phyloP scores from a whole-genome alignment of 495 filamentous ascomycete species.

The Lasiosphaeria miniovina region DNA sequence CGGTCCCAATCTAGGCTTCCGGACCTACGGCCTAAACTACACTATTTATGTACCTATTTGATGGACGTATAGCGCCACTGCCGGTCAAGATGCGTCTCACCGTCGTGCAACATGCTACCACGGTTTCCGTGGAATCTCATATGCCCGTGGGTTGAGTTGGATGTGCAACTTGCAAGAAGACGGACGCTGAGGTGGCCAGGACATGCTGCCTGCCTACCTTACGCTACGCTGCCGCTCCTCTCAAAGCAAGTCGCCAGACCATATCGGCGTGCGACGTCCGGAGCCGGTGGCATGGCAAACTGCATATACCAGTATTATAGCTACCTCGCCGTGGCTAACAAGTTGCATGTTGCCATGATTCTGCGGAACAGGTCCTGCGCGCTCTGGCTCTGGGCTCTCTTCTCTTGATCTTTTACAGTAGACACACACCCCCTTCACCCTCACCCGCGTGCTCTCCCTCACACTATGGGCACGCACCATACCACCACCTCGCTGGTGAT shows the following conservation, averaged over 20 bases:
- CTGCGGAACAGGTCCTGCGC: no score
- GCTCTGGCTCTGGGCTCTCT: not conserved
- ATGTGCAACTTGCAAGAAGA: not conserved
- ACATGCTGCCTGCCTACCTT: not conserved
- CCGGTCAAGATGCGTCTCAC: slow-evolving; percentile 1
- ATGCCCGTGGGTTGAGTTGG: not conserved
- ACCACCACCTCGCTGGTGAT: not conserved
- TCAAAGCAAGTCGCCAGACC: no score
- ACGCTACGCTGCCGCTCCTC: no score
- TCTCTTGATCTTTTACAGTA: not conserved
- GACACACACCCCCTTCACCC: not conserved
- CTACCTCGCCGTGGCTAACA: no score
- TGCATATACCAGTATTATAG: no score
- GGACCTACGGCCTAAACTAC: no score
- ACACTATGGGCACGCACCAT: no score
- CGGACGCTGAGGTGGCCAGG: not conserved
- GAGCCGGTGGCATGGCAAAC: no score
- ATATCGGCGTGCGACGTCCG: no score
- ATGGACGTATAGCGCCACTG: not conserved
- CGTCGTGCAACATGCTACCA: not conserved
- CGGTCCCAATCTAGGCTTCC: no score
- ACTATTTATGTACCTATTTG: no score
- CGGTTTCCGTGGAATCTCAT: not conserved
- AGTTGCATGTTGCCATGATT: no score
- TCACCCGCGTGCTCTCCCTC: not conserved